These are phyloP conservation scores for Ophiostoma australiae DNA, from an alignment of 2,329 filamentous ascomycete species.

Conservation along the genomic window DNA sequence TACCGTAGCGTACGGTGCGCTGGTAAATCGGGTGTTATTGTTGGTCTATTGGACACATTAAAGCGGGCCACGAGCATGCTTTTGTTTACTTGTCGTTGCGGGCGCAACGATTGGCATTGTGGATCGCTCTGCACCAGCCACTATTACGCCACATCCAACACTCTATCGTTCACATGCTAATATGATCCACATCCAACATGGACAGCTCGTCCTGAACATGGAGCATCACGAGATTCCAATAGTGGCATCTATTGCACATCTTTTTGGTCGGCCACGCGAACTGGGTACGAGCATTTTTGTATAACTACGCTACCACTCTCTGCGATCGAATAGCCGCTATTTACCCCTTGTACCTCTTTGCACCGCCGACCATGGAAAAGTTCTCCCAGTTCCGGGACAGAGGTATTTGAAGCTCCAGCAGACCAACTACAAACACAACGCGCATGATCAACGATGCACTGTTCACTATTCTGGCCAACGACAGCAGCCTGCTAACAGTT, in stretches of 20 bases:
- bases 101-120: conserved; percentile 19
- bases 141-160: neutral
- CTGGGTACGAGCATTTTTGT: neutral
- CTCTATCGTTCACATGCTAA: conserved; percentile 22
- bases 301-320: neutral
- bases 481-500: neutral
- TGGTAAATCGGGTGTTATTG: neutral
- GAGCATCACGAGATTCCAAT: neutral
- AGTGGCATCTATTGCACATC: neutral
- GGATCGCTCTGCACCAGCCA: neutral
- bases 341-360: neutral
- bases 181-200: neutral
- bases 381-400: conserved; percentile 89
- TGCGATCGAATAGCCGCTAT: neutral
- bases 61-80: neutral
- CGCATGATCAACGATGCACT: neutral
- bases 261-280: neutral
- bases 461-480: neutral
- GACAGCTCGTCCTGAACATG: neutral
- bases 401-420: conserved; percentile 47
- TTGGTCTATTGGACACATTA: neutral
- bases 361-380: conserved; percentile 67
- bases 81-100: conserved; percentile 28
- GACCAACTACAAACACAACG: conserved; percentile 26
- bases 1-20: neutral